Percentiles rank a stretch among this genome's conserved stretches.
These are phyloP conservation scores for Penicillium expansum DNA, from an alignment of 2,329 filamentous ascomycete genomes.

Conservation along the genomic window DNA sequence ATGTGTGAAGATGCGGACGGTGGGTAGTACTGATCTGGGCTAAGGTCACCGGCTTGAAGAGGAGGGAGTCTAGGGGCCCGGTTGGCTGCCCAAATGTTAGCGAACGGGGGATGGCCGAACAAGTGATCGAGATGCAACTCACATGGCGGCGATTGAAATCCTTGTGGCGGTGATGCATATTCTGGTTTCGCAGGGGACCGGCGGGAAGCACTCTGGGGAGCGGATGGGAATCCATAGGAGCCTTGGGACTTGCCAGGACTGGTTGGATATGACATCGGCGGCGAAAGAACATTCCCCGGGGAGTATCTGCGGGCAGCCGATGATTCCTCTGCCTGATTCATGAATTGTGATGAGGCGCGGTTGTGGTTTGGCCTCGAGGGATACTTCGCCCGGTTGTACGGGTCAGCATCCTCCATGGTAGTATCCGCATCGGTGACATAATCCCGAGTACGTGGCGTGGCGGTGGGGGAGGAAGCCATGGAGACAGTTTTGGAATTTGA, in stretches of 20 bases:
- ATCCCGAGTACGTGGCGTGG: constrained; percentile 62
- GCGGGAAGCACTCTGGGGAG: constrained; percentile 52
- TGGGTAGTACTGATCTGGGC: constrained; percentile 68
- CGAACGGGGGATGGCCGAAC: neutral
- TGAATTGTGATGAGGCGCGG: constrained; percentile 70
- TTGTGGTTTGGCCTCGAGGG: constrained; percentile 69
- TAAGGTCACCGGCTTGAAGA: constrained; percentile 66
- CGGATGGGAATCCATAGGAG: constrained; percentile 54
- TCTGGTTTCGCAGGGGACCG: constrained; percentile 73
- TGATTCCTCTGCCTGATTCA: constrained; percentile 67
- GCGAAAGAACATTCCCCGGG: constrained; percentile 86
- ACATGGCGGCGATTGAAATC: constrained; percentile 60
- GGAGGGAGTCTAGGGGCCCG: constrained; percentile 68
- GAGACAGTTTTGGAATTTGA: constrained; percentile 51
- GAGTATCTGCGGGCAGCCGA: constrained; percentile 89
- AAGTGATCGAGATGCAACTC: constrained; percentile 28
- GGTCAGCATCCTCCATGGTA: constrained; percentile 85
- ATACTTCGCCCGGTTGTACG: constrained; percentile 84
- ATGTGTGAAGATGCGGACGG: constrained; percentile 67
- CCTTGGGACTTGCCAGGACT: constrained; percentile 57
- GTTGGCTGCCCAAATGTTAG: constrained; percentile 40
- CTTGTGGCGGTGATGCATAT: constrained; percentile 57
- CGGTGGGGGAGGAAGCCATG: constrained; percentile 58
- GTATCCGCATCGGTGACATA: constrained; percentile 67
- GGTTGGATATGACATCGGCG: constrained; percentile 72